phyloP scores from a whole-genome alignment of 1,284 basidiomycete genomes.

The Apiotrichum akiyoshidainum region DNA sequence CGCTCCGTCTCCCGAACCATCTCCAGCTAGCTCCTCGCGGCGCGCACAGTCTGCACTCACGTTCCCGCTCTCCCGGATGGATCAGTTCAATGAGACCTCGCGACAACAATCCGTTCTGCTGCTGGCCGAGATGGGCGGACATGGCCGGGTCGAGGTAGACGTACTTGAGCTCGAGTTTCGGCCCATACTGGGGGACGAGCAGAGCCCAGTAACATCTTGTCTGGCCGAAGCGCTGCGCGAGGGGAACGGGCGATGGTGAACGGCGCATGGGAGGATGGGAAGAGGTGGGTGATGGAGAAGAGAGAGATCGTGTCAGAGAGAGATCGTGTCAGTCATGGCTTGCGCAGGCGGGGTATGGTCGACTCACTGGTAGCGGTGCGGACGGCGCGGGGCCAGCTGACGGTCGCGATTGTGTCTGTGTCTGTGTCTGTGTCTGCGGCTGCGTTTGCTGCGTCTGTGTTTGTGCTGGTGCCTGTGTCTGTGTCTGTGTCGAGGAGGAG shows the following conservation, averaged over 20 bases:
- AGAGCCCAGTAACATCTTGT: conserved; percentile 49
- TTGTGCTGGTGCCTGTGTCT: no score
- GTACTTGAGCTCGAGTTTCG: conserved; percentile 64
- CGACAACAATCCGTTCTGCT: conserved; percentile 67
- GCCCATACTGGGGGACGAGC: conserved; percentile 29
- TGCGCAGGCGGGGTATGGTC: background rate
- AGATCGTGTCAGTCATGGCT: background rate
- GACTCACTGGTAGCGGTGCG: background rate
- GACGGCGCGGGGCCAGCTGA: background rate
- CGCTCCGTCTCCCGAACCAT: background rate
- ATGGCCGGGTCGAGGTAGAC: conserved; percentile 87
- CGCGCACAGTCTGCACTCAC: conserved; percentile 39
- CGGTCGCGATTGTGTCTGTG: background rate
- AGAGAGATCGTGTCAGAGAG: background rate
- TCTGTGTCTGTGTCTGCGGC: background rate
- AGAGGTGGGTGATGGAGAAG: background rate
- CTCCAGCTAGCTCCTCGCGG: background rate
- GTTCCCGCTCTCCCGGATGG: conserved; percentile 80
- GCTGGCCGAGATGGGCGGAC: conserved; percentile 67
- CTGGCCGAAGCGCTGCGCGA: background rate
- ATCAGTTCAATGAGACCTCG: conserved; percentile 78
- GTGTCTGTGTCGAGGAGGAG: no score
- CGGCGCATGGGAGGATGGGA: no score
- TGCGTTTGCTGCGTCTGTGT: no score
- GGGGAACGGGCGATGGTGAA: background rate